Evolutionary conservation across 352 stramenopile species (phyloP), one percentile per base, ranked within the genome.

Genomic region (Globisporangium middletonii): DNA sequence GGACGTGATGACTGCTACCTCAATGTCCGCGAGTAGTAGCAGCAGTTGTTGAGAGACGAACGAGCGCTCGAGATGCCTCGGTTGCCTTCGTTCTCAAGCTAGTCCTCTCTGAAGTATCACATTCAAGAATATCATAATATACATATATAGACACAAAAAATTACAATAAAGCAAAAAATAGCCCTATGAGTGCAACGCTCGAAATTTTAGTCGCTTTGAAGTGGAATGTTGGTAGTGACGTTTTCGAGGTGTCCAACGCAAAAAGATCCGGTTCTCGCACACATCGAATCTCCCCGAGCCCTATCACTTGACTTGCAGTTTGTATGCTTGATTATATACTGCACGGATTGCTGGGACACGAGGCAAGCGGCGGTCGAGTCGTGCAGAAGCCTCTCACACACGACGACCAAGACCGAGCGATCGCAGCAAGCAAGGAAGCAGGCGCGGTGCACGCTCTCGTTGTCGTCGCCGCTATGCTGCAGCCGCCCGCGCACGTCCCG

Each of bases 401-500:
- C 7, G 5, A 38, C 33, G 33, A 38, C 30, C 30, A 8, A 35
- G 3, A 35, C 3, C 33, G 12, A 38, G 33, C 33, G 4, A 38
- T 7, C 33, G 23, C 23, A 23, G 23, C 23, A 23, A 38, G 33
- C 33, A 38, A 11, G 33, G 7, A 38, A 38, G 33, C 33, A 38
- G 33, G 7, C 5, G 33, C 33, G 33, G 6, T 38, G 6, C 6
- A 38, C 33, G 33, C 7, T 9, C 33, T 38, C 12, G 33, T 0
- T 38, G 30, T 35, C 7, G 33, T 38, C 4, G 33, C 33, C 33
- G n/a, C 16, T 27, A 76, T 66, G 68, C 79, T 90, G 74, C 64
- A 82, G 74, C 68, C 74, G 75, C 68, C 73, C 63, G 58, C 72
- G 62, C 67, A 69, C 33, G 33, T 38, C 33, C 33, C 33, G 50